Evolutionary conservation across 2,329 filamentous ascomycete genomes (phyloP).

Genomic region (Scytalidium lignicola): DNA sequence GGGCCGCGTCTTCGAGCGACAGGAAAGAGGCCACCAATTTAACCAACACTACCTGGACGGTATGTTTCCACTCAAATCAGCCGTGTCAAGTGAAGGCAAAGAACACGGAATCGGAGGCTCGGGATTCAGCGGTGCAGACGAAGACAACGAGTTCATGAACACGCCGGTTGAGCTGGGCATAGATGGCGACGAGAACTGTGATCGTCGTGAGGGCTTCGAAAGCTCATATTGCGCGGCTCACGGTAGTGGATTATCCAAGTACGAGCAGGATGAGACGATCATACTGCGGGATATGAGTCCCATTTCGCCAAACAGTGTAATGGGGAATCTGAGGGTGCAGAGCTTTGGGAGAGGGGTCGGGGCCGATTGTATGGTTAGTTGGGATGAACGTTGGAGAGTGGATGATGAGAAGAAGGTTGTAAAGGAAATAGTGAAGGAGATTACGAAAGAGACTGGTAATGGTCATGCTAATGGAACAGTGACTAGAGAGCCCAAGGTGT

Average conservation of each 20-base stretch:
- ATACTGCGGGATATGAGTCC: slow-evolving; percentile 20
- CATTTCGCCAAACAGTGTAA: slow-evolving; percentile 1
- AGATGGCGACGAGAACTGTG: slow-evolving; percentile 36
- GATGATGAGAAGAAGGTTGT: slow-evolving; percentile 1
- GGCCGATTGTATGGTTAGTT: slow-evolving; percentile 2
- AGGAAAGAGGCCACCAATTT: slow-evolving; percentile 23
- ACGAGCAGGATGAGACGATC: slow-evolving; percentile 13
- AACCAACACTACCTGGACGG: slow-evolving; percentile 28
- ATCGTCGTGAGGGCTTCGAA: slow-evolving; percentile 42
- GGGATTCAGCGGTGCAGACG: slow-evolving; percentile 13
- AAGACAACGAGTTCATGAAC: slow-evolving; percentile 20
- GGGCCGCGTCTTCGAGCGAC: slow-evolving; percentile 22
- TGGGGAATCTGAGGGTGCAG: slow-evolving; percentile 2
- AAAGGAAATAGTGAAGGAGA: neutral
- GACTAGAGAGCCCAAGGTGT: slow-evolving; percentile 18
- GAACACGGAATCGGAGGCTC: slow-evolving; percentile 13
- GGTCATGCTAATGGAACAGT: slow-evolving; percentile 2
- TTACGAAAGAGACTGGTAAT: neutral
- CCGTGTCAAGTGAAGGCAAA: slow-evolving; percentile 1
- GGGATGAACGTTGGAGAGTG: slow-evolving; percentile 3
- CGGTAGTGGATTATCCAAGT: slow-evolving; percentile 5
- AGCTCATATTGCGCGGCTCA: slow-evolving; percentile 9
- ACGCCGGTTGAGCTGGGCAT: slow-evolving; percentile 6
- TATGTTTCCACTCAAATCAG: slow-evolving; percentile 24
- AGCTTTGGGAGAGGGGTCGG: slow-evolving; percentile 4